Evolutionary conservation across 2,329 filamentous ascomycete species (phyloP).

Genomic region (Intubia oerlemansii): DNA sequence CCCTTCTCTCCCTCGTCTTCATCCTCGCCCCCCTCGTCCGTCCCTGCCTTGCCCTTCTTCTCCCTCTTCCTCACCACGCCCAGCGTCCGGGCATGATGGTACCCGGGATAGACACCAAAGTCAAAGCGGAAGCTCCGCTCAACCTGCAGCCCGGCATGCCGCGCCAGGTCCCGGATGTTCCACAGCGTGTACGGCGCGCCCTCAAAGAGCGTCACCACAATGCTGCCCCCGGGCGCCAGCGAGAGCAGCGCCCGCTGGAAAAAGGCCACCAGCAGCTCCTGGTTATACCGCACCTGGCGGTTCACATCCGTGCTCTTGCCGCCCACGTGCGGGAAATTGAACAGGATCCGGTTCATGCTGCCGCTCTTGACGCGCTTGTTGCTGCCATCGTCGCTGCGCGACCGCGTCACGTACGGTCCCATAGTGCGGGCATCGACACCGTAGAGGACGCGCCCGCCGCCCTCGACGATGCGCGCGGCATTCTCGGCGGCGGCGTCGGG

Average conservation of each 20-base stretch:
- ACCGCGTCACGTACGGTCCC: constrained; percentile 17
- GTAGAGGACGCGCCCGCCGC: constrained; percentile 27
- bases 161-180: constrained; percentile 75
- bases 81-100: constrained; percentile 51
- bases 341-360: constrained; percentile 58
- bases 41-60: not conserved
- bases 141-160: constrained; percentile 53
- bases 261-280: constrained; percentile 52
- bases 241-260: constrained; percentile 32
- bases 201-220: constrained; percentile 80
- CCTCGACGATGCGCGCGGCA: constrained; percentile 20
- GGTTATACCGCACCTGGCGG: constrained; percentile 81
- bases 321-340: constrained; percentile 95
- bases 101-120: constrained; percentile 46
- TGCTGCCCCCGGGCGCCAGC: constrained; percentile 33
- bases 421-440: constrained; percentile 47
- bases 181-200: constrained; percentile 87
- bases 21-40: not conserved
- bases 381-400: constrained; percentile 7
- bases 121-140: constrained; percentile 50
- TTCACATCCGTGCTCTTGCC: constrained; percentile 86
- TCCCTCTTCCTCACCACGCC: constrained; percentile 31
- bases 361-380: constrained; percentile 11
- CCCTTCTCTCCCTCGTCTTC: not conserved
- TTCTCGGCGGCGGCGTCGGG: constrained; percentile 40